Evolutionary conservation across 768 basidiomycete species (phyloP), one percentile per base, ranked within the genome.

Genomic region (Lyophyllum atratum): DNA sequence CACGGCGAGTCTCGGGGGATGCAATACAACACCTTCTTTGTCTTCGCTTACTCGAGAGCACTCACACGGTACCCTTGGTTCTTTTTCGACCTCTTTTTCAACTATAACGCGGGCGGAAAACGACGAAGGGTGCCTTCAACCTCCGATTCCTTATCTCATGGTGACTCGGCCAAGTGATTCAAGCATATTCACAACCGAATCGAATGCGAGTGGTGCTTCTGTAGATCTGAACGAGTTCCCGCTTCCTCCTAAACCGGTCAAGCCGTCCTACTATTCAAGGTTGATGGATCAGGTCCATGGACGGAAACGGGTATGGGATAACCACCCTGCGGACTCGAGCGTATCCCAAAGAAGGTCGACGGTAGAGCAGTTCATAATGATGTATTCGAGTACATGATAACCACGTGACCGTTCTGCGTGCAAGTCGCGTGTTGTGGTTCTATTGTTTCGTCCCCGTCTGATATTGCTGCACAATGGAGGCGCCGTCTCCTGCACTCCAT

Each of bases 141-240:
- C 61, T 11, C 55, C 56, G 1, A 45, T 70, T 24, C 72, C 72
- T 33, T 60, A 58, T 24, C 55, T 74, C 7, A 67, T 74, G 61
- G 69, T 76, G 52, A 75, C 76, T 1, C 61, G 69, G 21, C 74
- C 76, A 3, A 76, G 75, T 59, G 68, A 65, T 17, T 64, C 67
- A 19, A 74, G 68, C 49, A 57, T 73, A 11, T 55, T 60, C 15
- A 73, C 73, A 24, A 51, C 77, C 14, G 68, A 59, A 25, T 76
- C 71, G n/a, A 72, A 64, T 25, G 65, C 70, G 5, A 81, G 76
- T 60, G 76, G 70, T 40, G 57, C 67, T n/a, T 74, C 75, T 0
- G 66, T 81, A 21, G 70, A 79, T 57, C 66, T 83, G 47, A 70
- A 74, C 59, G 75, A 79, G 49, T 83, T 83, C 64, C 81, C 81